These are phyloP conservation scores for Aureobasidium musti DNA, from an alignment of 2,329 filamentous ascomycete genomes.

Conservation along the genomic window DNA sequence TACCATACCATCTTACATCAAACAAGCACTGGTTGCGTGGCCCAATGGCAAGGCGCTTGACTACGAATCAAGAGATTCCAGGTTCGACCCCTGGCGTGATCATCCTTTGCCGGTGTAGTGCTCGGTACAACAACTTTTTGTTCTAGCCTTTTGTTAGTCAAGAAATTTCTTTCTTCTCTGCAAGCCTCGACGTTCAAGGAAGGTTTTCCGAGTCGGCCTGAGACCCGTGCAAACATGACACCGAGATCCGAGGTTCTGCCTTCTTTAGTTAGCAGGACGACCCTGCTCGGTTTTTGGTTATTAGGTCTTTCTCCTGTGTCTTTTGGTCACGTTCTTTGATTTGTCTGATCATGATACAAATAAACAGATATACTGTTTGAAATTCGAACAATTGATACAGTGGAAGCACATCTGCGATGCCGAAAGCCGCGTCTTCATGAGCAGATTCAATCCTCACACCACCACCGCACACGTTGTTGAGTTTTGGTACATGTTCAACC, in stretches of 20 bases:
- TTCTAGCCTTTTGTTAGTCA: background rate
- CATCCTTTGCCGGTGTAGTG: constrained; percentile 13
- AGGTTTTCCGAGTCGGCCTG: constrained; percentile 7
- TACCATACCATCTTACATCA: background rate
- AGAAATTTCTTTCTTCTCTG: constrained; percentile 7
- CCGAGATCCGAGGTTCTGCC: background rate
- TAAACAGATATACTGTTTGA: too few species aligned
- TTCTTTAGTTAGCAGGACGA: background rate
- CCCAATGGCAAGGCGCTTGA: constrained; percentile 62
- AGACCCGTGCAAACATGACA: background rate
- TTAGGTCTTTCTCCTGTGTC: background rate
- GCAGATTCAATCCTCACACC: background rate
- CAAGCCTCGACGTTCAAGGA: background rate
- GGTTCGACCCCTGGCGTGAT: constrained; percentile 32
- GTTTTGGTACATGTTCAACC: background rate
- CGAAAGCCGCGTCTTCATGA: background rate
- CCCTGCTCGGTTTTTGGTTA: background rate
- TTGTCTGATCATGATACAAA: too few species aligned
- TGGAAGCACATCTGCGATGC: background rate
- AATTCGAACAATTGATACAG: background rate
- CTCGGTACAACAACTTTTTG: background rate
- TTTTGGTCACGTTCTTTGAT: too few species aligned
- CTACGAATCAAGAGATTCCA: constrained; percentile 47
- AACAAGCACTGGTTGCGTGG: constrained; percentile 42
- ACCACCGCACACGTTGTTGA: background rate